Base-by-base conservation (phyloP, 148 eudicot genomes). In the Fagopyrum esculentum region DNA sequence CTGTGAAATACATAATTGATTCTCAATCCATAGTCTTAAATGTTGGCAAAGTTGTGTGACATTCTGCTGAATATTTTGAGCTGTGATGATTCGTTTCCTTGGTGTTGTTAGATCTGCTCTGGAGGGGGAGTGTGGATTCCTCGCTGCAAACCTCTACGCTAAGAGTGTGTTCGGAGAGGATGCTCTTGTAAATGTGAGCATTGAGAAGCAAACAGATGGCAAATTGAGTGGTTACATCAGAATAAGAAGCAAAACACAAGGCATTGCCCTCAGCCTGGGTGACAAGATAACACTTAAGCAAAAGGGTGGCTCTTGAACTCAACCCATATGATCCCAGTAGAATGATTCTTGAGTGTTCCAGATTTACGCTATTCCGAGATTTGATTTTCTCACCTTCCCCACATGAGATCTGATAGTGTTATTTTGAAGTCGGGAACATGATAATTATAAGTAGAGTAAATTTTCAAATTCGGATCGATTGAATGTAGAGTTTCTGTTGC, bases 101-200 rank as follows among this genome's bases (percentile, higher is more conserved):
- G 59, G 51, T 29, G n/a, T 35, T 48, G 49, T 47, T 83, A 93
- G 98, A 77, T 93, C 93, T 51, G 98, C 98, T 45, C 74, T 91
- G 82, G 98, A 93, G 85, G 97, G 95, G 12, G 97, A 91, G 63
- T 93, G 98, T 71, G 97, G 97, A 10, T 91, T 89, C 82, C 85
- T 93, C 43, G 97, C 98, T 46, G 98, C 97, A 60, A 91, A 93
- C 83, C 80, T 93, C 76, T 93, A 93, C 49, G 98, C 98, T 6
- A 93, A 93, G 83, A 93, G 98, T 72, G 92, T 93, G 9, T 93
- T 93, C n/a, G 98, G 90, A 4, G 98, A 93, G 84, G 97, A 93
- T 77, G 98, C 98, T 68, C 85, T 91, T 86, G 97, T 93, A 70
- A 93, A 93, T 66, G 83, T 91, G 57, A 89, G 98, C 69, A 76